A percentile compares a stretch with the other conserved stretches of the same genome.
Evolutionary conservation across 2,329 filamentous ascomycete species (phyloP).

Genomic region (Pseudocercospora macadamiae): DNA sequence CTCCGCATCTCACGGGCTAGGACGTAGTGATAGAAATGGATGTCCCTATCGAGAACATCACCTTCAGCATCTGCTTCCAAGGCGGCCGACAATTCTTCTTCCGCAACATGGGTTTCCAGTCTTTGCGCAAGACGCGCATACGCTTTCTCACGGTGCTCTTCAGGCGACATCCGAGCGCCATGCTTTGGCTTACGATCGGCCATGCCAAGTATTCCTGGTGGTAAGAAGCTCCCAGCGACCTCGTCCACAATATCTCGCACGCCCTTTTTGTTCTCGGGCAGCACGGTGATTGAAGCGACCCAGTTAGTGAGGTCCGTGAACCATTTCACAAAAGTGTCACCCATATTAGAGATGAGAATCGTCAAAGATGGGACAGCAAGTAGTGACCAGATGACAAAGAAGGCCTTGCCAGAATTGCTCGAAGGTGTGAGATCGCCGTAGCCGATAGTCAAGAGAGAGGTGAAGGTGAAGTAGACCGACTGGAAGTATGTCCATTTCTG

Average conservation of each 20-base stretch:
- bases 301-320: constrained; percentile 60
- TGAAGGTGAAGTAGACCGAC: constrained; percentile 58
- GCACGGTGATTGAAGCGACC: constrained; percentile 57
- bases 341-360: constrained; percentile 58
- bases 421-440: constrained; percentile 55
- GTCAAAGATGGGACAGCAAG: constrained; percentile 59
- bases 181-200: constrained; percentile 16
- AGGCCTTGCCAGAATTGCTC: constrained; percentile 56
- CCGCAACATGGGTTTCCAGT: constrained; percentile 42
- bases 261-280: constrained; percentile 15
- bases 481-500: constrained; percentile 57
- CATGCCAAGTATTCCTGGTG: constrained; percentile 10
- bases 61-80: not conserved
- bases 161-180: constrained; percentile 20
- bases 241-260: constrained; percentile 36
- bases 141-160: constrained; percentile 26
- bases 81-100: constrained; percentile 40
- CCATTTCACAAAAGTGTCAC: constrained; percentile 57
- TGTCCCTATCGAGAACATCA: constrained; percentile 44
- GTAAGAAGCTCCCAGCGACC: not conserved
- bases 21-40: constrained; percentile 56
- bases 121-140: constrained; percentile 30
- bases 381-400: constrained; percentile 61
- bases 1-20: constrained; percentile 49
- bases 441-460: constrained; percentile 57